Evolutionary conservation across 75 land plant genomes (phyloP), one percentile per base, ranked within the genome.

Genomic region (Sequoiadendron giganteum): DNA sequence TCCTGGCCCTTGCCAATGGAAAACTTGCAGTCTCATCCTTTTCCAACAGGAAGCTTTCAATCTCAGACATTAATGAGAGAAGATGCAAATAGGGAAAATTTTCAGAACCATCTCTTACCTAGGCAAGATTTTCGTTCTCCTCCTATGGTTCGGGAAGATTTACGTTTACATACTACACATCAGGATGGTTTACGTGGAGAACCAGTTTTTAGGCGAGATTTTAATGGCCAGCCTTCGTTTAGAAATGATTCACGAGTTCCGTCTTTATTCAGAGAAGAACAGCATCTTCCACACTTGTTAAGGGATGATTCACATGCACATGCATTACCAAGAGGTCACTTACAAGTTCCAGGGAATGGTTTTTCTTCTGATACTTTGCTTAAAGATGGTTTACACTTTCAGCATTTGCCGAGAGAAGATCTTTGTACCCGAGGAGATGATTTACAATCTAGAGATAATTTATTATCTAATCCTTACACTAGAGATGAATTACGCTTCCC

Each of bases 171-270:
- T 45, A 9, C 30, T 45, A 10, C 84, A 77, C 78, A 83, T 16
- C 65, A 34, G 68, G 75, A 36, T 54, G 55, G 83, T n/a, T 85
- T 88, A n/a, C 82, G 68, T 10, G 28, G 38, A 38, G 72, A 86
- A 25, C n/a, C 89, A 56, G 25, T 73, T 42, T 32, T 81, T 11
- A 38, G 43, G 55, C 77, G 47, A 42, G 82, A 47, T 32, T 87
- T 78, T 84, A 81, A 47, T 81, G 42, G 90, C 15, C 83, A 88
- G 75, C 90, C 65, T 49, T 18, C 75, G 42, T 81, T 89, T 47
- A 65, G 56, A 86, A 42, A 76, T 16, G 48, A 58, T 42, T 43
- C 65, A 48, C 89, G 52, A 61, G 86, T 85, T 68, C 90, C 89
- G 55, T 87, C 85, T 45, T 43, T 55, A 86, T 80, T 45, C 68